phyloP scores from a whole-genome alignment of 768 basidiomycete genomes.

The Neoboletus subvelutipes region DNA sequence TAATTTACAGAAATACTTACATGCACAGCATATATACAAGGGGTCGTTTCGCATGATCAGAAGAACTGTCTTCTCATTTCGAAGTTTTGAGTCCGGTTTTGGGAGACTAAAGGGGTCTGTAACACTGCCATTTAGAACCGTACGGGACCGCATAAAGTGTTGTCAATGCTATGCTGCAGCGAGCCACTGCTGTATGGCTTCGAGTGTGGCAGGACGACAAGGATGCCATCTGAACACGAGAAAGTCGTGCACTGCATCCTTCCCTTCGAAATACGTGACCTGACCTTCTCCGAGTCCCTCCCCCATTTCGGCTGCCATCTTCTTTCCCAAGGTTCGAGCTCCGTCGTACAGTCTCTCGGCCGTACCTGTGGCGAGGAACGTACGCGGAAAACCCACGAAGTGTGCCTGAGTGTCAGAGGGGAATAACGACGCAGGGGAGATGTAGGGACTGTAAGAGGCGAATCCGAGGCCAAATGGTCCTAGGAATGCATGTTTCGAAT shows the following conservation, averaged over 20 bases:
- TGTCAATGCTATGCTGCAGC: neutral
- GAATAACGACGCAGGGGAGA: conserved; percentile 56
- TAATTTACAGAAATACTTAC: neutral
- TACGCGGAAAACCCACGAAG: conserved; percentile 60
- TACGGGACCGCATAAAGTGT: neutral
- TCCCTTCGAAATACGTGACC: conserved; percentile 48
- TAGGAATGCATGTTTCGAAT: conserved; percentile 42
- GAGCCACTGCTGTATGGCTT: conserved; percentile 50
- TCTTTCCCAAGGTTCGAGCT: conserved; percentile 43
- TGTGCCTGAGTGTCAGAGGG: conserved; percentile 32
- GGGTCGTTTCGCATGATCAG: neutral
- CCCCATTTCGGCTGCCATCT: conserved; percentile 54
- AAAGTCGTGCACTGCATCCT: conserved; percentile 56
- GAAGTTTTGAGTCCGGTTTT: neutral
- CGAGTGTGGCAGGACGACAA: conserved; percentile 47
- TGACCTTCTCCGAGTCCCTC: conserved; percentile 29
- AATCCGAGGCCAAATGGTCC: conserved; percentile 48
- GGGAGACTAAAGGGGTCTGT: neutral
- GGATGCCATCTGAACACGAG: conserved; percentile 50
- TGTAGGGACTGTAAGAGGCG: conserved; percentile 49
- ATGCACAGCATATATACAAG: neutral
- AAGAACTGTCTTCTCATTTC: neutral
- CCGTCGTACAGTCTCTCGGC: conserved; percentile 59
- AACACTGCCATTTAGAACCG: neutral
- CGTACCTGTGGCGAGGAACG: conserved; percentile 58